Evolutionary conservation across 129 eudicot species (phyloP).

Genomic region (Scalesia atractyloides): DNA sequence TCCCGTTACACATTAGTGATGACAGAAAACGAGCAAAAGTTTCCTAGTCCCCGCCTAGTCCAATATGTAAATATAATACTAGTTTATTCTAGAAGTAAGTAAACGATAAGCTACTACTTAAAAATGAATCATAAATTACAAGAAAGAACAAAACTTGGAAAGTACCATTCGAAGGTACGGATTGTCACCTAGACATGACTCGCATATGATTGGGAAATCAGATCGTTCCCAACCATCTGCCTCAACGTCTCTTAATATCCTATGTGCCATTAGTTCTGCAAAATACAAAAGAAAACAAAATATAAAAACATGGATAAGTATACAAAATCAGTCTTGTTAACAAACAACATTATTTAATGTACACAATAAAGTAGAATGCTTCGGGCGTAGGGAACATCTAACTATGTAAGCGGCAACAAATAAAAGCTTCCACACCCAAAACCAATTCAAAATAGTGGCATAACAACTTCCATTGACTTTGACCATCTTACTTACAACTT

Average conservation of each 20-base stretch:
- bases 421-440: slow-evolving; percentile 2
- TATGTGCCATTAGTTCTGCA: slow-evolving; percentile 64
- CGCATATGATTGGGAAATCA: slow-evolving; percentile 83
- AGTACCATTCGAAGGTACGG: slow-evolving; percentile 87
- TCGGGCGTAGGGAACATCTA: not conserved
- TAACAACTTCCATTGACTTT: not conserved
- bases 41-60: not conserved
- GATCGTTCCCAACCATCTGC: slow-evolving; percentile 96
- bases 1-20: not conserved
- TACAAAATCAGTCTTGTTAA: slow-evolving; percentile 7
- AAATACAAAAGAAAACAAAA: not conserved
- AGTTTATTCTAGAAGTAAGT: not conserved
- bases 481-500: not conserved
- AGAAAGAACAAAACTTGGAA: not conserved
- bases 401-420: not conserved
- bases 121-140: not conserved
- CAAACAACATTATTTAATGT: not conserved
- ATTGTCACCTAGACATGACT: slow-evolving; percentile 86
- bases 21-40: not conserved
- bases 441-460: not conserved
- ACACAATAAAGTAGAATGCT: not conserved
- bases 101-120: not conserved
- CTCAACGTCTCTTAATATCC: slow-evolving; percentile 70
- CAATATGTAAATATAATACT: not conserved
- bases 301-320: not conserved